phyloP scores from a whole-genome alignment of 768 basidiomycete genomes.

The Psilocybe subaeruginosa region DNA sequence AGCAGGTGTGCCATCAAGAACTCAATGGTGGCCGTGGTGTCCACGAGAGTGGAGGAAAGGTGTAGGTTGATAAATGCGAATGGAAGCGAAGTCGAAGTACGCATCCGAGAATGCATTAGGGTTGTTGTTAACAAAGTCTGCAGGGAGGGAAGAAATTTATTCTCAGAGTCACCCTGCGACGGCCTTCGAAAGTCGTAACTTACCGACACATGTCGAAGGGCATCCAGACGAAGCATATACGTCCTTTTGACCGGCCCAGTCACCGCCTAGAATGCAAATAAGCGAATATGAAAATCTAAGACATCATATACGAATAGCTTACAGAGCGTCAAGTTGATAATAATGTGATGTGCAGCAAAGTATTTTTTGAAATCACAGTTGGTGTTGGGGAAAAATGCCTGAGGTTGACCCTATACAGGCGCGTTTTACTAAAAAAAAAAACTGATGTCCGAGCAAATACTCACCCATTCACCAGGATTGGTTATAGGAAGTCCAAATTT shows the following conservation, averaged over 20 bases:
- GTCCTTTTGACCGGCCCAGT: conserved; percentile 54
- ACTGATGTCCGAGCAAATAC: background rate
- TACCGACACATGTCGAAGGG: conserved; percentile 59
- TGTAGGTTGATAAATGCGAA: conserved; percentile 41
- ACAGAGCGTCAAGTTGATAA: conserved; percentile 62
- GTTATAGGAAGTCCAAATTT: conserved; percentile 30
- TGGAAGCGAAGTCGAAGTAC: conserved; percentile 67
- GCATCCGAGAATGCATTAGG: conserved; percentile 64
- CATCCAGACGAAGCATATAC: conserved; percentile 53
- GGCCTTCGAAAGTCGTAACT: conserved; percentile 25
- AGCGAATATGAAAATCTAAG: background rate
- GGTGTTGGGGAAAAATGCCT: conserved; percentile 62
- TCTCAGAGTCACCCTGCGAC: background rate
- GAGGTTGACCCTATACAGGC: conserved; percentile 48
- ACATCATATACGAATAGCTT: conserved; percentile 12
- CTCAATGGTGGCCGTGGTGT: background rate
- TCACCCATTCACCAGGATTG: conserved; percentile 46
- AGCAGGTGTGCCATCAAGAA: no score
- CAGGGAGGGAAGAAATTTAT: background rate
- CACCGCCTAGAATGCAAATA: conserved; percentile 22
- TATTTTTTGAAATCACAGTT: conserved; percentile 61
- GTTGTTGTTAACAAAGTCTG: conserved; percentile 62
- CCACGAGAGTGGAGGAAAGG: background rate
- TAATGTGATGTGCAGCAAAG: conserved; percentile 61
- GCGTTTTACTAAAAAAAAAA: background rate